A percentile compares a stretch with the other conserved stretches of the same genome.
Evolutionary conservation across 768 basidiomycete species (phyloP).

Genomic region (Neoboletus magnificus): DNA sequence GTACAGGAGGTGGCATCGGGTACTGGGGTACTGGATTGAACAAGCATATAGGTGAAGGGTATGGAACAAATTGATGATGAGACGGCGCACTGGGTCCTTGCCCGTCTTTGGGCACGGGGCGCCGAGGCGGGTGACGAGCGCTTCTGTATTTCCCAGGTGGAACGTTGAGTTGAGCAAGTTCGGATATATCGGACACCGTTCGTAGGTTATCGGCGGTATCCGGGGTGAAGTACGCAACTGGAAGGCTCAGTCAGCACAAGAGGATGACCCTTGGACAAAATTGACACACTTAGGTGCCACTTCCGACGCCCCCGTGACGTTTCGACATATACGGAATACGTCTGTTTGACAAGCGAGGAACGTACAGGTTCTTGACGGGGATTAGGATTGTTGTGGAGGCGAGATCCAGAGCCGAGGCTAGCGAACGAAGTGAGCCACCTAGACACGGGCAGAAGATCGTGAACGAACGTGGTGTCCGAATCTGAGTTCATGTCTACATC

Average conservation of each 20-base stretch:
- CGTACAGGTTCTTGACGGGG: conserved; percentile 31
- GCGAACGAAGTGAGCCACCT: conserved; percentile 8
- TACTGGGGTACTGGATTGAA: conserved; percentile 9
- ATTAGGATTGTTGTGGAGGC: conserved; percentile 22
- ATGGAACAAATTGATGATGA: conserved; percentile 30
- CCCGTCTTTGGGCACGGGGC: conserved; percentile 31
- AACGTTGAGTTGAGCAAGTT: conserved; percentile 50
- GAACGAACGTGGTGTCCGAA: conserved; percentile 47
- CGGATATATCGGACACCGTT: conserved; percentile 58
- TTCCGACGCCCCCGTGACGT: conserved; percentile 64
- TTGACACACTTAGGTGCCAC: conserved; percentile 72
- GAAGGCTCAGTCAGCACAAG: conserved; percentile 1
- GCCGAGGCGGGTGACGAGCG: conserved; percentile 53
- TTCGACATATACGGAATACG: conserved; percentile 76
- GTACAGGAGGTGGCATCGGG: background rate
- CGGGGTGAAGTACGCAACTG: conserved; percentile 77
- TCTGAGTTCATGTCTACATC: conserved; percentile 49
- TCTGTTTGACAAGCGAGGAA: conserved; percentile 70
- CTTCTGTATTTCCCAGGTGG: conserved; percentile 63
- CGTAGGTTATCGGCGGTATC: conserved; percentile 54
- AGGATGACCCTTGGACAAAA: conserved; percentile 1
- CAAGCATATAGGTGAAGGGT: conserved; percentile 28
- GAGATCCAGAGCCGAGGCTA: conserved; percentile 32
- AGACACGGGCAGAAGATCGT: background rate
- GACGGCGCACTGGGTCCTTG: conserved; percentile 14